Evolutionary conservation across 1,284 basidiomycete genomes (phyloP), one percentile per base, ranked within the genome.

Genomic region (Fistulinella cinereoalba): DNA sequence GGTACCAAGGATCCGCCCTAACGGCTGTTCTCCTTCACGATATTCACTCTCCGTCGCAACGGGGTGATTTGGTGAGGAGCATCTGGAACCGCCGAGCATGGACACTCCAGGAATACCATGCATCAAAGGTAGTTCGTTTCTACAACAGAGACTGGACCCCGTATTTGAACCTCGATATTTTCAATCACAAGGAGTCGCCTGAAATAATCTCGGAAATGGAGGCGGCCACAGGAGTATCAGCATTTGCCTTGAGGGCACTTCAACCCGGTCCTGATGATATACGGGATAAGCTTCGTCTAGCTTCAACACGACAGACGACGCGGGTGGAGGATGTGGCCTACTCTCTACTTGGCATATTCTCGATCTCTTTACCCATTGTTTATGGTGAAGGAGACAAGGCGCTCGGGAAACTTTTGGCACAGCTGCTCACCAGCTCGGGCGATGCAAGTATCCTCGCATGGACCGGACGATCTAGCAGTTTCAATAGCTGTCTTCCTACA

Each of bases 201-300:
- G 33, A 10, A 4, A 34, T 34, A 10, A 34, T 19, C 8, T n/a
- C 8, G 33, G 33, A 34, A 18, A n/a, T 34, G 18, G 33, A n/a
- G 18, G n/a, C 6, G 18, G 18, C 33, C 6, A 34, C 19, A 18
- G 18, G 33, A 12, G 18, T 34, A 2, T 6, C 18, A 7, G 2
- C 33, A 34, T 8, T 19, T 8, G 19, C 18, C 33, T 19, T 34
- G 8, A 19, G 6, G 9, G 1, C 8, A 6, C 19, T 34, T 12
- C n/a, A 12, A 7, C 33, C 33, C 6, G 33, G 13, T n/a, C 16
- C 18, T 34, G 16, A 19, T 8, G 33, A 18, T 10, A 41, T 49
- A 8, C 40, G 54, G 29, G 50, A 50, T 28, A 56, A 31, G 19
- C 47, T 56, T 3, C 45, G 43, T 4, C 29, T 52, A 3, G 47